Percentiles rank a stretch among this genome's conserved stretches.
Conservation (phyloP, 768 basidiomycete genomes). For the Agaricus blazei region DNA sequence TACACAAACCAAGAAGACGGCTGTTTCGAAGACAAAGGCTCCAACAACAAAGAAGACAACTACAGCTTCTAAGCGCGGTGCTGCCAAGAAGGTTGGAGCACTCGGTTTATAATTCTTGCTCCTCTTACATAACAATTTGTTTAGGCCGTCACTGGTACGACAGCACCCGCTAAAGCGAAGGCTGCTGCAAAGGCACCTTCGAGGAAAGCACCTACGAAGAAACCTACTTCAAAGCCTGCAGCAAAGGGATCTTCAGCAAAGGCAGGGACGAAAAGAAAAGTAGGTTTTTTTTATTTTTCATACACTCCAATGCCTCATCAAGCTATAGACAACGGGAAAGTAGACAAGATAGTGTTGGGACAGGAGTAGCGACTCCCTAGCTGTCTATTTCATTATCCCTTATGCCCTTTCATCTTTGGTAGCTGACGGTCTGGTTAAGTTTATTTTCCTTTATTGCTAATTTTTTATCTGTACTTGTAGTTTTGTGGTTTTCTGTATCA, state of each 20-base stretch:
- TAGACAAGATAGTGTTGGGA: conserved; percentile 8
- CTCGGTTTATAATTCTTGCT: not conserved
- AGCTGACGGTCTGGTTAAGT: not conserved
- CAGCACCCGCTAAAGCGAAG: conserved; percentile 39
- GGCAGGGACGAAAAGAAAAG: conserved; percentile 29
- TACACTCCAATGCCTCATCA: not conserved
- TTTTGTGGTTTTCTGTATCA: conserved; percentile 13
- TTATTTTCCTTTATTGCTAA: not conserved
- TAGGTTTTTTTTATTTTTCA: conserved; percentile 12
- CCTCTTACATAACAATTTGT: not conserved
- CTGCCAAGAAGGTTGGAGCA: conserved; percentile 33
- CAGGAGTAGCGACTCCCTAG: not conserved
- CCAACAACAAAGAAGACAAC: conserved; percentile 30
- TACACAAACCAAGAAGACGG: conserved; percentile 29
- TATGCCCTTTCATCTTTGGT: conserved; percentile 12
- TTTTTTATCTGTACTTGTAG: conserved; percentile 8
- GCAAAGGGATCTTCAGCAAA: conserved; percentile 20
- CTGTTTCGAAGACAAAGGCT: conserved; percentile 31
- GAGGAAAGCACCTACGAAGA: conserved; percentile 32
- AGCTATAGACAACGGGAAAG: conserved; percentile 23
- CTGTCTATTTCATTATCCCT: conserved; percentile 9
- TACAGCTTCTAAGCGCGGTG: conserved; percentile 28
- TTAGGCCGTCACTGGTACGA: conserved; percentile 37
- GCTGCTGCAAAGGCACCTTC: conserved; percentile 28
- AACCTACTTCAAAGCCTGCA: conserved; percentile 25